These are phyloP conservation scores for Hyaloperonospora arabidopsidis DNA, from an alignment of 352 stramenopile species.

Conservation along the genomic window DNA sequence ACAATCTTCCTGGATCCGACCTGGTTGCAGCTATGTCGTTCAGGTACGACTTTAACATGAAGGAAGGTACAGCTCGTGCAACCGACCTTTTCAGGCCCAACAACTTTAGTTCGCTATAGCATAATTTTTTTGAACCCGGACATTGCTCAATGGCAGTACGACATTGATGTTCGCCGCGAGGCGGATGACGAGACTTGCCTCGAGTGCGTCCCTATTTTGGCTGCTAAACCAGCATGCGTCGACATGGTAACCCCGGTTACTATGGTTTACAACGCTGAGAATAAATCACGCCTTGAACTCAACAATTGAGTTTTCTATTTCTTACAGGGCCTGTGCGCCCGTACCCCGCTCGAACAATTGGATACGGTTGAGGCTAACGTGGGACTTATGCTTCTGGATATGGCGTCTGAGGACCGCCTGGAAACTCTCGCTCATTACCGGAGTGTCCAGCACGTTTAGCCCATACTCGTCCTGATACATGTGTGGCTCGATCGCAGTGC, in stretches of 20 bases:
- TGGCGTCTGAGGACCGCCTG: not conserved
- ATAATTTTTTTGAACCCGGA: not conserved
- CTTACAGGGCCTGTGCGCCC: not conserved
- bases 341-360: not conserved
- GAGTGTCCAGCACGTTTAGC: not conserved
- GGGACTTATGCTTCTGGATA: not conserved
- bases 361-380: not conserved
- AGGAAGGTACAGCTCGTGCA: not conserved
- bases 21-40: not conserved
- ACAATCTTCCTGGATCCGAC: not conserved
- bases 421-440: not conserved
- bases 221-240: not conserved
- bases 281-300: not conserved
- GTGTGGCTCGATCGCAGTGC: too few relatives aligned
- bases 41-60: not conserved
- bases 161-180: not conserved
- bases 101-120: not conserved
- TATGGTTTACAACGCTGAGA: not conserved
- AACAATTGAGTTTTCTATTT: not conserved
- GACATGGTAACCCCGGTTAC: not conserved
- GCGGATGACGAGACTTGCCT: not conserved
- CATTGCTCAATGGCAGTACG: not conserved
- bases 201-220: not conserved
- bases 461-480: not conserved
- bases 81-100: not conserved